Percentiles rank a stretch among this genome's conserved stretches.
Conservation (phyloP, 768 basidiomycete genomes). For the Boletus rubroflammeus region DNA sequence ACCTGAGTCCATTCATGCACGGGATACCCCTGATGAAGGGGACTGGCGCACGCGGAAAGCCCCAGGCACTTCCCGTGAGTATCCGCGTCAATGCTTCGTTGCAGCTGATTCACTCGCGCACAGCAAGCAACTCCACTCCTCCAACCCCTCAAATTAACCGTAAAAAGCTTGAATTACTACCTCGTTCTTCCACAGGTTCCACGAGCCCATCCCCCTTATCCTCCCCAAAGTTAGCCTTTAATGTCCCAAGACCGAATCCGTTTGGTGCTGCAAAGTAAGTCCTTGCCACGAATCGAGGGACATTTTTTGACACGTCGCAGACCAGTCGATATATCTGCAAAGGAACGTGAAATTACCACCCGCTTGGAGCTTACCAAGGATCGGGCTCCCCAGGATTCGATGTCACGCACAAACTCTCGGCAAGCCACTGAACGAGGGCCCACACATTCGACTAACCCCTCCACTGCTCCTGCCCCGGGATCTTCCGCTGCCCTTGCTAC, state of each 20-base stretch:
- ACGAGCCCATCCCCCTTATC: conserved; percentile 71
- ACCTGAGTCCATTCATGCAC: conserved; percentile 53
- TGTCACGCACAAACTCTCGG: conserved; percentile 48
- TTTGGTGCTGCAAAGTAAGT: conserved; percentile 83
- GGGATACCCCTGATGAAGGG: conserved; percentile 52
- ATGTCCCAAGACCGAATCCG: conserved; percentile 59
- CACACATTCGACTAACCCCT: conserved; percentile 28
- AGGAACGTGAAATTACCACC: conserved; percentile 72
- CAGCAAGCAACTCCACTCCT: conserved; percentile 71
- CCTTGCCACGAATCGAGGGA: neutral
- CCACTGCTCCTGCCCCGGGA: conserved; percentile 12
- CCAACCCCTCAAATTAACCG: conserved; percentile 79
- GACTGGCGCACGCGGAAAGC: conserved; percentile 66
- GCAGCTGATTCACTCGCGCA: conserved; percentile 6
- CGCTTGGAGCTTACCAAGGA: conserved; percentile 47
- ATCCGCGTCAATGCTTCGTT: conserved; percentile 22
- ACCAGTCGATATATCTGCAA: conserved; percentile 78
- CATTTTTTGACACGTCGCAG: conserved; percentile 35
- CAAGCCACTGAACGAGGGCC: conserved; percentile 44
- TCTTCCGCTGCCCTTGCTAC: conserved; percentile 31
- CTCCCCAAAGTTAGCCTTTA: conserved; percentile 66
- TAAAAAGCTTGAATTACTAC: conserved; percentile 81
- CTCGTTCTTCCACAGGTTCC: conserved; percentile 67
- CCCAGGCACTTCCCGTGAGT: conserved; percentile 62
- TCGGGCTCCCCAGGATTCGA: conserved; percentile 36